Evolutionary conservation across 805 yeast genomes (phyloP).

Genomic region (Schizosaccharomyces japonicus): DNA sequence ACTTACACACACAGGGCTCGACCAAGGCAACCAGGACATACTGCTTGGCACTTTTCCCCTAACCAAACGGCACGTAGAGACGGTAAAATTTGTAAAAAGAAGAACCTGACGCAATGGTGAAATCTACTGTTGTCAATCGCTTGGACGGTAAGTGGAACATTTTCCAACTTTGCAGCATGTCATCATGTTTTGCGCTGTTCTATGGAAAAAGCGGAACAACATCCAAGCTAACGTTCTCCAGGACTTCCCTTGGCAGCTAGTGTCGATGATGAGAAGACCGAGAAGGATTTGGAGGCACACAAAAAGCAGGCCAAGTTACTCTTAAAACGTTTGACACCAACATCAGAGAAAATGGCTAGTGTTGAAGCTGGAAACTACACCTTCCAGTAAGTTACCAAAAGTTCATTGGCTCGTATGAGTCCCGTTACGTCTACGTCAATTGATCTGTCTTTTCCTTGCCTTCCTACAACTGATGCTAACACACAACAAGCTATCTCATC

Average conservation of each 20-base stretch:
- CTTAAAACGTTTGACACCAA: conserved; percentile 48
- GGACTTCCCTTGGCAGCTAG: conserved; percentile 82
- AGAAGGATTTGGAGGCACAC: conserved; percentile 37
- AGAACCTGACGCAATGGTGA: not conserved
- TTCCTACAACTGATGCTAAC: not conserved
- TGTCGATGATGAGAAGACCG: conserved; percentile 50
- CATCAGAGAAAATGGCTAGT: conserved; percentile 65
- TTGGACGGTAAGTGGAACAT: not conserved
- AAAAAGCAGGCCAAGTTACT: conserved; percentile 66
- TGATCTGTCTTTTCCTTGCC: too few species aligned
- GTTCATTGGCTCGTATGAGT: too few species aligned
- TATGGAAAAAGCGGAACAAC: too few species aligned
- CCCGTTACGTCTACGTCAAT: too few species aligned
- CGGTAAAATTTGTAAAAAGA: too few species aligned
- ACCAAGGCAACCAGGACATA: too few species aligned
- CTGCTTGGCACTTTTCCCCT: too few species aligned
- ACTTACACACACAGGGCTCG: too few species aligned
- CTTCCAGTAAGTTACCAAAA: conserved; percentile 24
- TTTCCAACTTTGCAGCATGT: too few species aligned
- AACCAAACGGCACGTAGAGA: too few species aligned
- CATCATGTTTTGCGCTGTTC: too few species aligned
- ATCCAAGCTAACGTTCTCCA: conserved; percentile 10
- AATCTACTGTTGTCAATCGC: not conserved
- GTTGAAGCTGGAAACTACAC: conserved; percentile 52
- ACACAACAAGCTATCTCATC: conserved; percentile 28